Percentiles rank a stretch among this genome's conserved stretches.
phyloP scores from a whole-genome alignment of 176 grass and related monocot genomes.

The Musa acuminata region DNA sequence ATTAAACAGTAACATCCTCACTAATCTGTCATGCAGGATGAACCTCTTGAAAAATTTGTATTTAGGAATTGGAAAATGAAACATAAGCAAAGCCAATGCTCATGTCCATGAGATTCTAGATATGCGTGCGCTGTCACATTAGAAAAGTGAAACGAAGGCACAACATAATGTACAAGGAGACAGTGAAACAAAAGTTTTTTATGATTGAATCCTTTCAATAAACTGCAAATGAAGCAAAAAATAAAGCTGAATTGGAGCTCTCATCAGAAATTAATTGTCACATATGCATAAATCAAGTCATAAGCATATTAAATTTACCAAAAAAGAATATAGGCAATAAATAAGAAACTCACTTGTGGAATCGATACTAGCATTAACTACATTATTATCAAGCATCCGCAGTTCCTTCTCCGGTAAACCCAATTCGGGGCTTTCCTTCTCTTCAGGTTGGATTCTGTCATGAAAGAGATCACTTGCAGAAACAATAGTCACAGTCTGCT shows the following conservation, averaged over 20 bases:
- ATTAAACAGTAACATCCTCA: no score
- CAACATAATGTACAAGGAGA: no score
- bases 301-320: not conserved
- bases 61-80: not conserved
- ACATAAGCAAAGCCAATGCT: not conserved
- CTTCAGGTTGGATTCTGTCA: constrained; percentile 19
- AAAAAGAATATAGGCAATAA: not conserved
- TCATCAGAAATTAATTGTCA: no score
- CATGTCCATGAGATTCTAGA: no score
- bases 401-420: constrained; percentile 39
- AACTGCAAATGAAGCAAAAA: not conserved
- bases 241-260: not conserved
- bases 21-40: no score
- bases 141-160: no score
- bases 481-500: constrained; percentile 11
- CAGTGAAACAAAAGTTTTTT: no score
- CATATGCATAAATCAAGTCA: no score
- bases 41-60: no score
- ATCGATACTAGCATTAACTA: not conserved
- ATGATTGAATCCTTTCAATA: not conserved
- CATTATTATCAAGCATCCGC: constrained; percentile 25
- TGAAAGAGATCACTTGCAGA: constrained; percentile 30
- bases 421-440: constrained; percentile 27
- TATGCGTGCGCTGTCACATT: no score
- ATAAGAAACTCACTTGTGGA: constrained; percentile 22